phyloP scores from a whole-genome alignment of 768 basidiomycete genomes.

The Boletus coccyginus region DNA sequence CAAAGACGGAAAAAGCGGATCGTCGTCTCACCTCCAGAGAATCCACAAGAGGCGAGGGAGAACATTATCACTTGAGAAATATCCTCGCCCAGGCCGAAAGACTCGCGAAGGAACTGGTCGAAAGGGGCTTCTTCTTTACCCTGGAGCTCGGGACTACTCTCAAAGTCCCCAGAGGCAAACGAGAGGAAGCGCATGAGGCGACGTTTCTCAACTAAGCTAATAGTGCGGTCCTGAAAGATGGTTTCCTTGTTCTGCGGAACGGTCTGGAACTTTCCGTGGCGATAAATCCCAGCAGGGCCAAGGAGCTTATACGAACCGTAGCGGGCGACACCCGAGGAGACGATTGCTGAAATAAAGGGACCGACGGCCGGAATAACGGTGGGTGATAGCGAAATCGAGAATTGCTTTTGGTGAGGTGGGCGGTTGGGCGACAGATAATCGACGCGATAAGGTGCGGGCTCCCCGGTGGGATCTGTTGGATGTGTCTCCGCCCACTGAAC shows the following conservation, averaged over 20 bases:
- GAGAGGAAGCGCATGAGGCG: slow-evolving; percentile 89
- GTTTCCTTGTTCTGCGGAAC: slow-evolving; percentile 93
- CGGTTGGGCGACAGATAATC: slow-evolving; percentile 42
- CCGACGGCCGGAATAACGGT: slow-evolving; percentile 79
- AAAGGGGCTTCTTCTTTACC: slow-evolving; percentile 58
- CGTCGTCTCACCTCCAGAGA: slow-evolving; percentile 48
- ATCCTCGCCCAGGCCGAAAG: slow-evolving; percentile 60
- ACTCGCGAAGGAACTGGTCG: slow-evolving; percentile 56
- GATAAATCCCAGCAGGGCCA: slow-evolving; percentile 63
- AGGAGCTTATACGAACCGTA: slow-evolving; percentile 91
- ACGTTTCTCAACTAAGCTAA: slow-evolving; percentile 81
- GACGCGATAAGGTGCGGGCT: slow-evolving; percentile 16
- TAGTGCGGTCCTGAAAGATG: slow-evolving; percentile 80
- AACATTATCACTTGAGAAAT: slow-evolving; percentile 65
- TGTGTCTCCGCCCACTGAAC: slow-evolving; percentile 58
- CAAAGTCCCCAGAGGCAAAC: slow-evolving; percentile 77
- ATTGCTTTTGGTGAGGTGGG: slow-evolving; percentile 65
- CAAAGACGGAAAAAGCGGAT: not conserved
- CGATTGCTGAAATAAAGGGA: slow-evolving; percentile 71
- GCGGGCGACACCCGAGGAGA: slow-evolving; percentile 80
- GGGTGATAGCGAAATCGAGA: slow-evolving; percentile 84
- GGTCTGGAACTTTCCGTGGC: slow-evolving; percentile 45
- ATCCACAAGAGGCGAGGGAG: slow-evolving; percentile 71
- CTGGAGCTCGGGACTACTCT: slow-evolving; percentile 54
- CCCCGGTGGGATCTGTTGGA: slow-evolving; percentile 16